Evolutionary conservation across 768 basidiomycete genomes (phyloP).

Genomic region (Mycena floridula): DNA sequence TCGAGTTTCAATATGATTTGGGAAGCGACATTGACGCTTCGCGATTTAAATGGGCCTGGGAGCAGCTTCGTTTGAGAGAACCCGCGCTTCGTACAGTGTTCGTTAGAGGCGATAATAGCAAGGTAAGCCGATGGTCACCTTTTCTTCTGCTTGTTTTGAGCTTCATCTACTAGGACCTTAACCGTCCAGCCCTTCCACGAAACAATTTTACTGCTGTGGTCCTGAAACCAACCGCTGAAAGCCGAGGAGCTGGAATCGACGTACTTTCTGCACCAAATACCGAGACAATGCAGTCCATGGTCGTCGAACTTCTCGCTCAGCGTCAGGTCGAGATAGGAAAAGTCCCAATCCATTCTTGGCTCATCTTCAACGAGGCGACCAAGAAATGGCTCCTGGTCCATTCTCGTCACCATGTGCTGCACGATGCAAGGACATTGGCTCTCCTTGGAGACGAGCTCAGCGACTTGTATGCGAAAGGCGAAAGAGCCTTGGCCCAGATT

Average conservation of each 20-base stretch:
- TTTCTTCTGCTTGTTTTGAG: no score
- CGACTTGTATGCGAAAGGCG: background rate
- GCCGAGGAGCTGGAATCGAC: background rate
- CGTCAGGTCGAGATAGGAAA: slow-evolving; percentile 1
- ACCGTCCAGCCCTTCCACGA: no score
- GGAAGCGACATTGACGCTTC: slow-evolving; percentile 2
- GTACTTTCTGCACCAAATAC: background rate
- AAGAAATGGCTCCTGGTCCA: background rate
- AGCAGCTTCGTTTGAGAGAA: no score
- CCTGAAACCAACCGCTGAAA: background rate
- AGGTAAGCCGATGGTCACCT: no score
- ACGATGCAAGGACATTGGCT: slow-evolving; percentile 3
- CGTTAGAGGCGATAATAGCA: no score
- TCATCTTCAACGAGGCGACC: background rate
- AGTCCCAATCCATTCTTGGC: slow-evolving; percentile 1
- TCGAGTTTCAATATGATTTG: slow-evolving; percentile 1
- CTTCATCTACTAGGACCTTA: no score
- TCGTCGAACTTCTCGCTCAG: background rate
- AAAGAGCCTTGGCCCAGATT: background rate
- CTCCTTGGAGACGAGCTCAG: background rate
- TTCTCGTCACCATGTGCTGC: slow-evolving; percentile 4
- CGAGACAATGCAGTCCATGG: background rate
- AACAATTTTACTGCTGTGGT: slow-evolving; percentile 1
- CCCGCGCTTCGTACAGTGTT: no score
- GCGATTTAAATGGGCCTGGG: slow-evolving; percentile 4